Evolutionary conservation across 2,329 filamentous ascomycete species (phyloP).

Genomic region (Cercospora sp.): DNA sequence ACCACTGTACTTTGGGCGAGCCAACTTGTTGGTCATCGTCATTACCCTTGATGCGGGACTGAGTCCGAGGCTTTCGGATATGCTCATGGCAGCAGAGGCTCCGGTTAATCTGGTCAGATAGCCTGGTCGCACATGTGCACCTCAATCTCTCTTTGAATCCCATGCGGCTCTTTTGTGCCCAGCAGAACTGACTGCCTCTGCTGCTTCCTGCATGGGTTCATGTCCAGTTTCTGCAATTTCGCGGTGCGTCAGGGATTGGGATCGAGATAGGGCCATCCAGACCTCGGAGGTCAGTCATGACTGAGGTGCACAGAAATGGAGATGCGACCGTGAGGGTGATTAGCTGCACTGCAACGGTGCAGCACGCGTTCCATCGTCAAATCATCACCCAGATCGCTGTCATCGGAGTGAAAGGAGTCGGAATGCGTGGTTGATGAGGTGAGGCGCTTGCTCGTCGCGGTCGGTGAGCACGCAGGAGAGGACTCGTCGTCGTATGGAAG

Average conservation of each 20-base stretch:
- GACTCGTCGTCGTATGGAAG: background rate
- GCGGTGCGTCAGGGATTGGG: background rate
- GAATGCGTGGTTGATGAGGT: background rate
- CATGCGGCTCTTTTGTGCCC: background rate
- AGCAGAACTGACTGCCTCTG: background rate
- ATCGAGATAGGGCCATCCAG: background rate
- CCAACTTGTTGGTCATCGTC: background rate
- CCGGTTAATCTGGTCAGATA: background rate
- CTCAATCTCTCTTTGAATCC: background rate
- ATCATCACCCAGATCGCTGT: background rate
- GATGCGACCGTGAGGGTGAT: background rate
- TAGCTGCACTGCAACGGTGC: background rate
- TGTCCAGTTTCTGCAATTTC: background rate
- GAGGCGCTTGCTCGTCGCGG: background rate
- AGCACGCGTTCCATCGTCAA: background rate
- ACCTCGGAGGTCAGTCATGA: background rate
- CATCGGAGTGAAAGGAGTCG: background rate
- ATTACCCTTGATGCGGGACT: background rate
- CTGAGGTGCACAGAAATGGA: background rate
- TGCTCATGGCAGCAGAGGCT: background rate
- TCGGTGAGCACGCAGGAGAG: background rate
- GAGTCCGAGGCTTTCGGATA: background rate
- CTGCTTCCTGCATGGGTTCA: background rate
- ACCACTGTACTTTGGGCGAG: background rate
- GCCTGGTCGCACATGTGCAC: background rate